A percentile compares a stretch with the other conserved stretches of the same genome.
Evolutionary conservation across 2,329 filamentous ascomycete species (phyloP).

Genomic region (Aspergillus pseudonomiae): DNA sequence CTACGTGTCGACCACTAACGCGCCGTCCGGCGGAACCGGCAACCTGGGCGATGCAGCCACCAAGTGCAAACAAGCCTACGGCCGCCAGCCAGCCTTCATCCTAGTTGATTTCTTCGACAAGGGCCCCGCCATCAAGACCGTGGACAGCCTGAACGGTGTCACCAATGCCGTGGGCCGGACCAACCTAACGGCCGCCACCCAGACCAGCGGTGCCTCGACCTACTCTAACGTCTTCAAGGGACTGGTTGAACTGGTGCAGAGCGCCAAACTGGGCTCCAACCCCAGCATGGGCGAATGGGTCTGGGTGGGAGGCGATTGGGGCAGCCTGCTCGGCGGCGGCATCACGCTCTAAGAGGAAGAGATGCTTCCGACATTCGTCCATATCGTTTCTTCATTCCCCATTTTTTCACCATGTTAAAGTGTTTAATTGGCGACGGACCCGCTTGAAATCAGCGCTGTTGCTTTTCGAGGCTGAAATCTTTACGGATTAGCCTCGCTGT

Average conservation of each 20-base stretch:
- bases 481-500: neutral
- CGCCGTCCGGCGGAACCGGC: constrained; percentile 59
- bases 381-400: constrained; percentile 1
- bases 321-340: constrained; percentile 42
- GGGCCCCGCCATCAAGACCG: constrained; percentile 69
- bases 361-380: neutral
- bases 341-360: constrained; percentile 32
- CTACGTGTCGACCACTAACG: constrained; percentile 67
- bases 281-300: constrained; percentile 48
- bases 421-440: constrained; percentile 3
- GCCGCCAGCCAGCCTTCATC: constrained; percentile 69
- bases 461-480: constrained; percentile 2
- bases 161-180: constrained; percentile 48
- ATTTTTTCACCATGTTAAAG: constrained; percentile 12
- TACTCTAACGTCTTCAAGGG: constrained; percentile 42
- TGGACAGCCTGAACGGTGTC: constrained; percentile 69
- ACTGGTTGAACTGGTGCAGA: constrained; percentile 40
- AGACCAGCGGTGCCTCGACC: constrained; percentile 31
- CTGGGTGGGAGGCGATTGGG: constrained; percentile 49
- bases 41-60: constrained; percentile 53
- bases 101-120: constrained; percentile 80
- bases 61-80: constrained; percentile 61
- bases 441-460: constrained; percentile 6
- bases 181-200: constrained; percentile 31
- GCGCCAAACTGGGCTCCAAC: constrained; percentile 40